Percentiles rank a stretch among this genome's conserved stretches.
Conservation (phyloP, 2,329 filamentous ascomycete species). For the Pseudogymnoascus sp. region DNA sequence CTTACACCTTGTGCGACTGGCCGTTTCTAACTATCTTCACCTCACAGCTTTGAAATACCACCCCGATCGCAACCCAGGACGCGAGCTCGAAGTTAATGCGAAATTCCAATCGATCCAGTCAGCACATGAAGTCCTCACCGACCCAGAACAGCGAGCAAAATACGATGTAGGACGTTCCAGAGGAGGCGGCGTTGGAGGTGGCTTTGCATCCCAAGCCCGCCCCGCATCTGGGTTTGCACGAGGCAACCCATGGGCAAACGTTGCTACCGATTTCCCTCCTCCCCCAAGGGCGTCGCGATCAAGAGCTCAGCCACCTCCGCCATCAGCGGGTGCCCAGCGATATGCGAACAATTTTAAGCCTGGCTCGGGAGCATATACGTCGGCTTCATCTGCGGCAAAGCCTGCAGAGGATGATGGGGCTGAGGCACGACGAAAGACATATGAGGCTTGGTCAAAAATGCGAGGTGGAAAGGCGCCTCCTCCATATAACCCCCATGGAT, state of each 20-base stretch:
- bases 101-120: constrained; percentile 65
- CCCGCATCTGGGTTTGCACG: constrained; percentile 16
- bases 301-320: constrained; percentile 13
- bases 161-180: constrained; percentile 25
- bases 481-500: constrained; percentile 18
- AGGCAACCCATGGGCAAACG: constrained; percentile 28
- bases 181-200: constrained; percentile 11
- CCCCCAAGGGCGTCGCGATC: constrained; percentile 21
- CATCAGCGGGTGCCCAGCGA: constrained; percentile 24
- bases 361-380: constrained; percentile 12
- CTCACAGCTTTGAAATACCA: constrained; percentile 54
- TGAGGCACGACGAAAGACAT: constrained; percentile 23
- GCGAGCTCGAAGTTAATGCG: constrained; percentile 54
- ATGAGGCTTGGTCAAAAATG: constrained; percentile 27
- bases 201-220: constrained; percentile 12
- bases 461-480: constrained; percentile 13
- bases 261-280: constrained; percentile 23
- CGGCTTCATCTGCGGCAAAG: constrained; percentile 17
- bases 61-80: constrained; percentile 62
- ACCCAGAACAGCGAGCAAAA: constrained; percentile 24
- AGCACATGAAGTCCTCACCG: constrained; percentile 56
- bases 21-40: constrained; percentile 12
- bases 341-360: constrained; percentile 19
- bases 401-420: constrained; percentile 21
- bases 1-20: background rate